Percentiles rank a stretch among this genome's conserved stretches.
phyloP scores from a whole-genome alignment of 1,139 yeast genomes.

The Blastobotrys persicus region DNA sequence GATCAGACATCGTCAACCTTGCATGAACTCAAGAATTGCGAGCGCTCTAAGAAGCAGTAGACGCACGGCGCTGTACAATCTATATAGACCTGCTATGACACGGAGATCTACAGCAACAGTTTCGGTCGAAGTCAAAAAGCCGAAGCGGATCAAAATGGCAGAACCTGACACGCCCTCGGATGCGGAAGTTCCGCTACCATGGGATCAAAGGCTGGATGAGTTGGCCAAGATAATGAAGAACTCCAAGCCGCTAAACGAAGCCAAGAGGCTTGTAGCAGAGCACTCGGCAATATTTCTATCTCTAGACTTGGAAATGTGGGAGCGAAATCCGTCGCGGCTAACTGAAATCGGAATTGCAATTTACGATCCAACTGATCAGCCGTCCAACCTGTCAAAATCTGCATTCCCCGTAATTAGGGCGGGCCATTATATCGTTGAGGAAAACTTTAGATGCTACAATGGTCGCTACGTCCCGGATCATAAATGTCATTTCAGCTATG shows the following conservation, averaged over 20 bases:
- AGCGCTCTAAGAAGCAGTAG: no score
- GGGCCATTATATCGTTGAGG: slow-evolving; percentile 57
- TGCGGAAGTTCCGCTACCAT: not conserved
- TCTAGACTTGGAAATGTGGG: slow-evolving; percentile 69
- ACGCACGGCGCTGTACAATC: not conserved
- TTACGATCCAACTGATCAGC: slow-evolving; percentile 51
- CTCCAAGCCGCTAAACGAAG: not conserved
- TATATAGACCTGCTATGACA: not conserved
- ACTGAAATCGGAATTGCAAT: slow-evolving; percentile 71
- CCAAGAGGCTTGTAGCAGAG: not conserved
- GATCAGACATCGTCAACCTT: no score
- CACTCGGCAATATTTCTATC: slow-evolving; percentile 33
- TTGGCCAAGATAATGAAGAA: slow-evolving; percentile 2
- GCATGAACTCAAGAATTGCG: no score
- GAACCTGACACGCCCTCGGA: no score
- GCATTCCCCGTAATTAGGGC: slow-evolving; percentile 17
- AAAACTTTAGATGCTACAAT: slow-evolving; percentile 47
- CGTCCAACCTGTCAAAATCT: slow-evolving; percentile 3
- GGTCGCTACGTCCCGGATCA: slow-evolving; percentile 64
- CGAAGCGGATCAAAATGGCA: not conserved
- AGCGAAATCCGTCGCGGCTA: slow-evolving; percentile 44
- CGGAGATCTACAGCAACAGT: not conserved
- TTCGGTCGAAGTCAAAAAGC: not conserved
- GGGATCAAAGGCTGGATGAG: slow-evolving; percentile 5
- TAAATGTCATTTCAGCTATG: slow-evolving; percentile 54